phyloP scores from a whole-genome alignment of 2,329 filamentous ascomycete genomes.

The Meredithiella fracta region DNA sequence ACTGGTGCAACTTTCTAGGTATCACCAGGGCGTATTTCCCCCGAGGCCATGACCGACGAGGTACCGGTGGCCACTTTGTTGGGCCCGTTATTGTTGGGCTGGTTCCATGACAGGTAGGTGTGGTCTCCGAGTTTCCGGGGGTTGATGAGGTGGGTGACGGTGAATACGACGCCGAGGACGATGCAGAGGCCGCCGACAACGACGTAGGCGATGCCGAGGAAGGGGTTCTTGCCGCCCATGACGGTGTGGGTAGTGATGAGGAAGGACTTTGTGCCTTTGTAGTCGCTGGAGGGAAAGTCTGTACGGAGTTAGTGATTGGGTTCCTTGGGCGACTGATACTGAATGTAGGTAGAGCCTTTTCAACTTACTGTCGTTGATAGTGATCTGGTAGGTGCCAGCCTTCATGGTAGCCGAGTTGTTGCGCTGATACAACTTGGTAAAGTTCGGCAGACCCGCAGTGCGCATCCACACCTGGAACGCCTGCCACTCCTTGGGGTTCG shows the following conservation, averaged over 20 bases:
- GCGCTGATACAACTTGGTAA: conserved; percentile 80
- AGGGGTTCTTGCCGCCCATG: conserved; percentile 88
- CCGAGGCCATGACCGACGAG: conserved; percentile 32
- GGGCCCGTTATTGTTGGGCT: conserved; percentile 27
- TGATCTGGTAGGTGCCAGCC: conserved; percentile 56
- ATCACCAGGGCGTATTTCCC: conserved; percentile 33
- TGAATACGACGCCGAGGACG: conserved; percentile 73
- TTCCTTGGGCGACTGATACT: too few relatives aligned
- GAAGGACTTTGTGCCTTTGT: conserved; percentile 77
- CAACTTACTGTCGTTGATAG: conserved; percentile 66
- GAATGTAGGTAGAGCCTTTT: too few relatives aligned
- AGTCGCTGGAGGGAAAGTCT: conserved; percentile 70
- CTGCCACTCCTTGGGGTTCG: conserved; percentile 59
- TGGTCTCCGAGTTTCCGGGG: conserved; percentile 96
- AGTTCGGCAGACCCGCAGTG: conserved; percentile 80
- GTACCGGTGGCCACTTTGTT: conserved; percentile 23
- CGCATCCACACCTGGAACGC: conserved; percentile 98
- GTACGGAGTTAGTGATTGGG: conserved; percentile 8
- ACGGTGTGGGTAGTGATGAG: conserved; percentile 79
- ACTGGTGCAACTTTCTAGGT: conserved; percentile 21
- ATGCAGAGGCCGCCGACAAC: conserved; percentile 90
- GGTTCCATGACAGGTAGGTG: conserved; percentile 93
- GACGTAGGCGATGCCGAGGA: conserved; percentile 89
- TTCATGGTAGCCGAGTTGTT: conserved; percentile 58
- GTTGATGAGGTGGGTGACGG: conserved; percentile 76